Conservation (phyloP, 2,329 filamentous ascomycete species). For the Elsinoe batatas region DNA sequence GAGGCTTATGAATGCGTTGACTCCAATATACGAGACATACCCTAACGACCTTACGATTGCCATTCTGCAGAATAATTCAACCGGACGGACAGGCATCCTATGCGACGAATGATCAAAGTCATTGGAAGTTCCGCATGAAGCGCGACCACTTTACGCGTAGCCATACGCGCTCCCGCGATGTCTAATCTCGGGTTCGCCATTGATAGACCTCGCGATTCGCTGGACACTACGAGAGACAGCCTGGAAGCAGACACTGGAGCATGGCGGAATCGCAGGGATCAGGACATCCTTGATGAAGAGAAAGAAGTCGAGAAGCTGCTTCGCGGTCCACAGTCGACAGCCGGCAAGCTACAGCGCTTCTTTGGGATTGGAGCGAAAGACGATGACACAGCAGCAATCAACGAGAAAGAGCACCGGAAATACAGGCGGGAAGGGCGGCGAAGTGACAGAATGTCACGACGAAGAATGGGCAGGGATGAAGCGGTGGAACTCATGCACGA, state of each 20-base stretch:
- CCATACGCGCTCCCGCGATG: neutral
- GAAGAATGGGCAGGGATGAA: constrained; percentile 49
- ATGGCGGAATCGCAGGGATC: constrained; percentile 21
- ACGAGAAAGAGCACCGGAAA: constrained; percentile 28
- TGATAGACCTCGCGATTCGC: constrained; percentile 6
- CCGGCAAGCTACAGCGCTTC: constrained; percentile 17
- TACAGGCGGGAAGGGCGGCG: constrained; percentile 21
- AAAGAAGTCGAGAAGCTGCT: constrained; percentile 38
- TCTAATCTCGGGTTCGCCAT: constrained; percentile 7
- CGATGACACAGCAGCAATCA: constrained; percentile 14
- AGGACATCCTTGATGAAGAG: constrained; percentile 35
- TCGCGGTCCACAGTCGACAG: constrained; percentile 21
- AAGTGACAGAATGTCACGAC: constrained; percentile 22
- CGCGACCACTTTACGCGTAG: neutral
- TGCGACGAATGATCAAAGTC: neutral
- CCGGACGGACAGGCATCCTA: neutral
- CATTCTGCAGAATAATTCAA: too few relatives aligned
- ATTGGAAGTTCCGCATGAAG: neutral
- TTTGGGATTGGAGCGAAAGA: constrained; percentile 22
- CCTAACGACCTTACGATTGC: too few relatives aligned
- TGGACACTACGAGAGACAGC: constrained; percentile 2
- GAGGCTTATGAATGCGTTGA: neutral
- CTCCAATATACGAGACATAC: neutral
- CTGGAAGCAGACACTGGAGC: neutral
- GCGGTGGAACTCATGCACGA: constrained; percentile 76